phyloP scores from a whole-genome alignment of 768 basidiomycete species.

The Suillus fuscotomentosus region DNA sequence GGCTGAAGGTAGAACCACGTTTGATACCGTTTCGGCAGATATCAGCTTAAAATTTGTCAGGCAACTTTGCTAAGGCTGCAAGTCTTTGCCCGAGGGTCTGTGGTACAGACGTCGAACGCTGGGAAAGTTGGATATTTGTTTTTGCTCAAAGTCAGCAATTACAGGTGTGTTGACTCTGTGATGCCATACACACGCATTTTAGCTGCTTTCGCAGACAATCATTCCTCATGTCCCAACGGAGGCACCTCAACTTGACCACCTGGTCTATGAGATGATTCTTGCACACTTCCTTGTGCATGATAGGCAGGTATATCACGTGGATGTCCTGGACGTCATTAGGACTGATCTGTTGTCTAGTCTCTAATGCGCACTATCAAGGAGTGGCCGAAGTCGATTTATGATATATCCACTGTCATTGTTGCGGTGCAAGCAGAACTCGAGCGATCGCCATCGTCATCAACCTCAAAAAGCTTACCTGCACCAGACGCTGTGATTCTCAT shows the following conservation, averaged over 20 bases:
- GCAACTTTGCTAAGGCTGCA: constrained; percentile 77
- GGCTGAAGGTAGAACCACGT: constrained; percentile 55
- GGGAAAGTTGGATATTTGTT: constrained; percentile 95
- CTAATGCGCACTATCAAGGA: constrained; percentile 75
- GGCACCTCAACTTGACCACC: constrained; percentile 71
- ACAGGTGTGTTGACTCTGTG: constrained; percentile 48
- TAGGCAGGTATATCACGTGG: constrained; percentile 47
- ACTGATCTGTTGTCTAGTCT: constrained; percentile 42
- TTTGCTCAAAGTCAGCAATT: constrained; percentile 83
- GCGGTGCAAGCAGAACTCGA: constrained; percentile 85
- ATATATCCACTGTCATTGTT: constrained; percentile 83
- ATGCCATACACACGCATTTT: not conserved
- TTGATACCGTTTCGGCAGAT: not conserved
- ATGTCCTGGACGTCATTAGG: not conserved
- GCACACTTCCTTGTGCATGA: constrained; percentile 83
- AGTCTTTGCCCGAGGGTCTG: constrained; percentile 83
- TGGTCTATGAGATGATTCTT: constrained; percentile 95
- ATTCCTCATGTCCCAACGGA: constrained; percentile 89
- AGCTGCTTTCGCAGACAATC: constrained; percentile 53
- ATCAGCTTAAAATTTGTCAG: constrained; percentile 28
- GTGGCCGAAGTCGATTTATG: constrained; percentile 93
- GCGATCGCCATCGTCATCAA: constrained; percentile 49
- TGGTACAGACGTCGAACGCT: constrained; percentile 71
- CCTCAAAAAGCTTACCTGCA: constrained; percentile 37
- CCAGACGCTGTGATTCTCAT: constrained; percentile 69